Evolutionary conservation across 768 basidiomycete species (phyloP), one percentile per base, ranked within the genome.

Genomic region (Clitopilus hobsonii): DNA sequence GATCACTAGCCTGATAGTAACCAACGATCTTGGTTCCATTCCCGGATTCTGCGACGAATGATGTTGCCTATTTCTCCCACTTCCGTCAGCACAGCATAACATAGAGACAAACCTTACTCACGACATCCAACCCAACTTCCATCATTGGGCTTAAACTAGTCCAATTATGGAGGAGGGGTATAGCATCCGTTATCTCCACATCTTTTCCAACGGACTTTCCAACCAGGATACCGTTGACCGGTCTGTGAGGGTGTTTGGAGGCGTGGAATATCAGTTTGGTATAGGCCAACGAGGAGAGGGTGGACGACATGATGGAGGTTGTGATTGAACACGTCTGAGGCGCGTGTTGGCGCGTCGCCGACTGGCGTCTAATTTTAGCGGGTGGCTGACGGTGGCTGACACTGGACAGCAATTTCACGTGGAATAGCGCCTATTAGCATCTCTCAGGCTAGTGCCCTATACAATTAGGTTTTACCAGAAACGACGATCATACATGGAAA

Each of bases 141-240:
- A 91, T 91, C 85, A 88, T 88, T 3, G 89, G 88, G 57, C 85
- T 88, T 52, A 94, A 75, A 61, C 80, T 85, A 6, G 89, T 90
- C 90, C 90, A 93, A 65, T 91, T 85, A 64, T 94, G 91, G 51
- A 91, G 78, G 29, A 94, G 74, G 14, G 91, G 91, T 32, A 94
- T 74, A 2, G 84, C 79, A 63, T 93, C 89, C 49, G 74, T 70
- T 49, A 88, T 78, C 53, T 67, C 66, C 38, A 89, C 78, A 16
- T 14, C 18, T 1, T 16, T 51, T 14, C 5, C 13, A 20, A 67
- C 65, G 16, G 63, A 54, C 47, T 73, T 79, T 29, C 89, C 89
- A 1, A 93, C 69, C n/a, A 94, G 73, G 6, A 92, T 82, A 3
- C 91, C 91, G 53, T 89, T 88, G 23, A 89, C 85, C n/a, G 79